Percentiles rank a stretch among this genome's conserved stretches.
Evolutionary conservation across 1,284 basidiomycete species (phyloP).

Genomic region (Pseudozyma pruni): DNA sequence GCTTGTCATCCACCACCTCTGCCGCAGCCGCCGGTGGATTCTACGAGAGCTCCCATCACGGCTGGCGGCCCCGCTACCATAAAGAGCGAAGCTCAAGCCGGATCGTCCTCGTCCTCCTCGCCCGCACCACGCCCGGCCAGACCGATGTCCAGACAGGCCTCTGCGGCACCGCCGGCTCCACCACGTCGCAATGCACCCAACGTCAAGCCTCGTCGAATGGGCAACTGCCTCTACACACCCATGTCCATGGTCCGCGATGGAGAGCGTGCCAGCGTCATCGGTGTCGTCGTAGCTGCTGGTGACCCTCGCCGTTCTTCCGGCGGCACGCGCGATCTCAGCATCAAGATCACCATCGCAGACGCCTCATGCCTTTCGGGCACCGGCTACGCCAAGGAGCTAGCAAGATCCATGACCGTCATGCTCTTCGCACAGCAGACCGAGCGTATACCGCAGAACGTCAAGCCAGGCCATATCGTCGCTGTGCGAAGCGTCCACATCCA

Average conservation of each 20-base stretch:
- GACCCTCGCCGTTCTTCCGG: conserved; percentile 41
- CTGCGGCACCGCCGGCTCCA: conserved; percentile 7
- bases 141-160: conserved; percentile 17
- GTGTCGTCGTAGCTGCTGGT: conserved; percentile 40
- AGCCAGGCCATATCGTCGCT: conserved; percentile 36
- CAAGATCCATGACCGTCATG: conserved; percentile 40
- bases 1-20: conserved; percentile 5
- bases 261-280: conserved; percentile 46
- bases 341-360: conserved; percentile 46
- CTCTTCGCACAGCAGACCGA: conserved; percentile 35
- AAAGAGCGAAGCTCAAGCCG: conserved; percentile 23
- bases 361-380: conserved; percentile 39
- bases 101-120: conserved; percentile 9
- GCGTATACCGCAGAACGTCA: conserved; percentile 29
- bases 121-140: conserved; percentile 11
- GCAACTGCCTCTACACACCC: conserved; percentile 52
- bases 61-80: background rate
- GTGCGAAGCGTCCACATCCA: conserved; percentile 41
- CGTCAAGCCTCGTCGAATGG: conserved; percentile 45
- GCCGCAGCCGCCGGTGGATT: conserved; percentile 4
- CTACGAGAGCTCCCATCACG: background rate
- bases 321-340: conserved; percentile 37
- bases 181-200: conserved; percentile 35
- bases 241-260: conserved; percentile 41
- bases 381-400: conserved; percentile 41